Evolutionary conservation across 2,329 filamentous ascomycete genomes (phyloP).

Genomic region (Pseudogymnoascus sp.): DNA sequence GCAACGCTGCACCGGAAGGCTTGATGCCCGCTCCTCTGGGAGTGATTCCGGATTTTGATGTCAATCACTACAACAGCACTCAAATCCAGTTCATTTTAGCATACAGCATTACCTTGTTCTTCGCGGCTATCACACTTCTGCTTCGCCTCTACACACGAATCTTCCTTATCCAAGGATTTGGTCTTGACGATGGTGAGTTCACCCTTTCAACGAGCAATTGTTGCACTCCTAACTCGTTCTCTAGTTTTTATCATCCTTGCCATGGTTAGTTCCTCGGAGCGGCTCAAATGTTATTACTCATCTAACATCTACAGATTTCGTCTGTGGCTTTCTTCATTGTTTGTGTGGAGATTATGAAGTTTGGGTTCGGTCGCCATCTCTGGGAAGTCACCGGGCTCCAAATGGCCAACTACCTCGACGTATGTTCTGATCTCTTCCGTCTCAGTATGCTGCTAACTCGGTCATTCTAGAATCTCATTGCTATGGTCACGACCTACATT

Average conservation of each 20-base stretch:
- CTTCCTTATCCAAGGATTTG: background rate
- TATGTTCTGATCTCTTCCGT: background rate
- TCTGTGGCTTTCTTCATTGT: background rate
- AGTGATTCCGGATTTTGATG: constrained; percentile 1
- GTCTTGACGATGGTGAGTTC: constrained; percentile 7
- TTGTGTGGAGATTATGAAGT: constrained; percentile 5
- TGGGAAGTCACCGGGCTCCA: background rate
- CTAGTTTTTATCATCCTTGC: constrained; percentile 7
- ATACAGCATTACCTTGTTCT: background rate
- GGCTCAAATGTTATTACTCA: background rate
- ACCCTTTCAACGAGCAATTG: background rate
- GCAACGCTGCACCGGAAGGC: constrained; percentile 4
- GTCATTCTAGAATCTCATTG: background rate
- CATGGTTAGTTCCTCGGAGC: background rate
- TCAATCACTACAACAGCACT: background rate
- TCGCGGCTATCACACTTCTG: background rate
- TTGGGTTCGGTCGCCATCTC: background rate
- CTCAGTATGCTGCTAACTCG: background rate
- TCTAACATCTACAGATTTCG: background rate
- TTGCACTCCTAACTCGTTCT: background rate
- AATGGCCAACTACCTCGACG: constrained; percentile 4
- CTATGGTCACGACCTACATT: constrained; percentile 6
- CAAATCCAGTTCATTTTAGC: background rate
- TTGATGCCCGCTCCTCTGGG: constrained; percentile 4
- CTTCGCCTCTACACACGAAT: constrained; percentile 1